Base-by-base conservation (phyloP, 495 filamentous ascomycete genomes). In the Astrothelium subdiscretum region DNA sequence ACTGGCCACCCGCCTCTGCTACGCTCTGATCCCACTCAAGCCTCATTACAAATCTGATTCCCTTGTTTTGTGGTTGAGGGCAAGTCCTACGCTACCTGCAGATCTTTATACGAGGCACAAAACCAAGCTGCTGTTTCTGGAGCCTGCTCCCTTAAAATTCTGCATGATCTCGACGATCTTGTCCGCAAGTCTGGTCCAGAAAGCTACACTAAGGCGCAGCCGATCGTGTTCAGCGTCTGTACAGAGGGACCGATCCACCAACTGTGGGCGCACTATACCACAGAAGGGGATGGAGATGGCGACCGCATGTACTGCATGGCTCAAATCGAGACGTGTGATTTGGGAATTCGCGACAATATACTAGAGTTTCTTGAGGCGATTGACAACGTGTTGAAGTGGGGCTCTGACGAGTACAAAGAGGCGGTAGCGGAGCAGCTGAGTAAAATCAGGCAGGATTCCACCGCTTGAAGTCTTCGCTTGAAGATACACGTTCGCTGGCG, bases 91-190 rank as follows among this genome's bases (percentile, higher is more conserved):
- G 29, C 10, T 35, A 51, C 59, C 26, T 18, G 59, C n/a, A 60
- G 42, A 38, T 13, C 31, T 60, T 18, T 51, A 13, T 51, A 10
- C 31, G 59, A 60, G 26, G 59, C 59, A 60, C 59, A 60, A 31
- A 60, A 60, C 31, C 59, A 60, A 60, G 59, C 59, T 60, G 38
- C 29, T 40, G 35, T 40, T 15, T 40, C 35, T 40, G 35, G 35
- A 6, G 35, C 35, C 35, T 40, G 35, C 35, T 40, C 35, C 35
- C 35, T 40, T 40, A 40, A 15, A 15, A 40, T 40, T 40, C 35
- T 40, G 35, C 35, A 40, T 40, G 35, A 40, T 40, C 35, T 40
- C 35, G 15, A 40, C 35, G 15, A 40, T 40, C 35, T 40, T 40
- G 35, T 40, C 35, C 35, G 35, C 35, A 6, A 40, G 35, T 40